A percentile compares a stretch with the other conserved stretches of the same genome.
phyloP scores from a whole-genome alignment of 2,329 filamentous ascomycete genomes.

The Madurella fahalii region DNA sequence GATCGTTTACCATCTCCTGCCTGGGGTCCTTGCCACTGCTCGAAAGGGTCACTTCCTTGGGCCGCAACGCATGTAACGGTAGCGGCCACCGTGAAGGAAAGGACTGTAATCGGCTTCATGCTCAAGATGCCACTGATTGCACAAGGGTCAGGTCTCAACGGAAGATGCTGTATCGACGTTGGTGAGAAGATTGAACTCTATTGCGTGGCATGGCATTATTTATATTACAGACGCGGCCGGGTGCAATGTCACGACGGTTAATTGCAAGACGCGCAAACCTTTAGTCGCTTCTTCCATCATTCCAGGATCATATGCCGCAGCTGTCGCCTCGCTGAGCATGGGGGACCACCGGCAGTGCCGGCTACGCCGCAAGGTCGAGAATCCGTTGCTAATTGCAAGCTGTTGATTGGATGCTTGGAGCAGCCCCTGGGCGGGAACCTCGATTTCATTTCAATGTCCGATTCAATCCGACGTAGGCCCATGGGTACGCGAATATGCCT shows the following conservation, averaged over 20 bases:
- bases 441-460: no score
- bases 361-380: background rate
- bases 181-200: background rate
- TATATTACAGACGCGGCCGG: no score
- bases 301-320: background rate
- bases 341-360: no score
- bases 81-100: background rate
- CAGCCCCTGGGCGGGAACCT: background rate
- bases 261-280: background rate
- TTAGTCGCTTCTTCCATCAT: background rate
- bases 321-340: background rate
- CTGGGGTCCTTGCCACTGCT: constrained; percentile 9
- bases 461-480: no score
- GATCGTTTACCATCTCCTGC: constrained; percentile 2
- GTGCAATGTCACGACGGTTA: background rate
- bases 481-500: no score
- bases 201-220: background rate
- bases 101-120: background rate
- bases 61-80: background rate
- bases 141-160: background rate
- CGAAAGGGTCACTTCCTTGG: background rate
- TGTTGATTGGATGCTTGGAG: background rate
- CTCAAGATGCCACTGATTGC: background rate
- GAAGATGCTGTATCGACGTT: background rate
- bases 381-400: background rate